These are phyloP conservation scores for Penicillium paxilli DNA, from an alignment of 495 filamentous ascomycete genomes.

Conservation along the genomic window DNA sequence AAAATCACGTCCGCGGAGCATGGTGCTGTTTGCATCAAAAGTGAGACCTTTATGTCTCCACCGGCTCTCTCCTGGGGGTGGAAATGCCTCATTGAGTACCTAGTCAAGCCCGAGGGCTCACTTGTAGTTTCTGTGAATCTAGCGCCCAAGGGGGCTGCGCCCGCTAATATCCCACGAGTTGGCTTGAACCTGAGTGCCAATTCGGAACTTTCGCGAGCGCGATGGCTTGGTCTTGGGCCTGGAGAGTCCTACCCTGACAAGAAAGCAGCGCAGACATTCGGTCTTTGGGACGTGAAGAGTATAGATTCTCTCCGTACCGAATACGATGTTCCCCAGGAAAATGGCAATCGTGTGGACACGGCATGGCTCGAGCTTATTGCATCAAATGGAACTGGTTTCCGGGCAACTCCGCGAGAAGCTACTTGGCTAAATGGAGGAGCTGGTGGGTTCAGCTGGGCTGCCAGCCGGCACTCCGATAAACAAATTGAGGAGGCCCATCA, in stretches of 20 bases:
- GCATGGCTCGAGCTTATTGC: conserved; percentile 52
- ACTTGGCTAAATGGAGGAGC: not conserved
- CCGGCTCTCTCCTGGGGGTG: conserved; percentile 59
- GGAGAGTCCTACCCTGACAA: conserved; percentile 65
- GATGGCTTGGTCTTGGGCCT: conserved; percentile 63
- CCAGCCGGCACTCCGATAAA: conserved; percentile 49
- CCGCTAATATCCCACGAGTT: conserved; percentile 47
- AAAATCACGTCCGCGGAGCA: conserved; percentile 4
- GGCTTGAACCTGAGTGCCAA: conserved; percentile 52
- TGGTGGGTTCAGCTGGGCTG: conserved; percentile 48
- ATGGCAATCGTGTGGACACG: conserved; percentile 60
- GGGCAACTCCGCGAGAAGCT: conserved; percentile 10
- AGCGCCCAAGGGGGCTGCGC: conserved; percentile 33
- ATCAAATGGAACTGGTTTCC: conserved; percentile 38
- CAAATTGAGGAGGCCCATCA: conserved; percentile 59
- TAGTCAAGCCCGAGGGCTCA: conserved; percentile 40
- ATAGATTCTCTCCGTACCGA: conserved; percentile 50
- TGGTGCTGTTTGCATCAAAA: conserved; percentile 11
- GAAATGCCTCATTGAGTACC: conserved; percentile 47
- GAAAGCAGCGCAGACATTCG: conserved; percentile 53
- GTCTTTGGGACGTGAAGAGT: conserved; percentile 40
- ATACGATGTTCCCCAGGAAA: conserved; percentile 67
- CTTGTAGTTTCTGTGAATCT: conserved; percentile 19
- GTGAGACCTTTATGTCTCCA: conserved; percentile 52
- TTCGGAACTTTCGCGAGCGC: conserved; percentile 34